Conservation (phyloP, 2,329 filamentous ascomycete genomes). For the Lasiodiplodia sp. region DNA sequence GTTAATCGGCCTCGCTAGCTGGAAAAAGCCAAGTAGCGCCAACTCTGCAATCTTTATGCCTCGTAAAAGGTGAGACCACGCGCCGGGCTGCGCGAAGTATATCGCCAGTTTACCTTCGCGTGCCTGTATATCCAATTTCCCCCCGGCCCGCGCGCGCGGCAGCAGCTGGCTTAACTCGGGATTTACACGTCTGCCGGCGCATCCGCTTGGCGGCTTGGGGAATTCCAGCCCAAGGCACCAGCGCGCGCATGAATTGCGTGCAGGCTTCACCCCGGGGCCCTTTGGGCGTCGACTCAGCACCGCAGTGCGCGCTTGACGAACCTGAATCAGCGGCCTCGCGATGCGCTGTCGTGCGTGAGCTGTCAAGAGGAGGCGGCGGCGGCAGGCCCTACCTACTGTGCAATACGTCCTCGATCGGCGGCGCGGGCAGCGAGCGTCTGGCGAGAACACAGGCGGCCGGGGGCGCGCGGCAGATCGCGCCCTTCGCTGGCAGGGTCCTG, state of each 20-base stretch:
- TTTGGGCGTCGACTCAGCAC: slow-evolving; percentile 28
- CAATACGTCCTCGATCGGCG: slow-evolving; percentile 11
- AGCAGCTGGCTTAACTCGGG: slow-evolving; percentile 18
- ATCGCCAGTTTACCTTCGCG: slow-evolving; percentile 24
- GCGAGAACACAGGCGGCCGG: neutral
- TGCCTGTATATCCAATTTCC: slow-evolving; percentile 28
- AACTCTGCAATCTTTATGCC: slow-evolving; percentile 25
- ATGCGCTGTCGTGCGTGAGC: slow-evolving; percentile 26
- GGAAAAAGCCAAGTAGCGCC: slow-evolving; percentile 6
- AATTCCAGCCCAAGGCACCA: slow-evolving; percentile 30
- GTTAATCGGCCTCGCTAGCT: slow-evolving; percentile 17
- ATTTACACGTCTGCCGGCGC: slow-evolving; percentile 25
- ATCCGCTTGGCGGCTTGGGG: slow-evolving; percentile 28
- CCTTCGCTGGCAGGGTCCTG: slow-evolving; percentile 19
- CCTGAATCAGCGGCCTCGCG: slow-evolving; percentile 26
- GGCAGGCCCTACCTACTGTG: slow-evolving; percentile 8
- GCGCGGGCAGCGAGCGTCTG: neutral
- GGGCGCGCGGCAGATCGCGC: slow-evolving; percentile 16
- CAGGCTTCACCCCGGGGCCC: slow-evolving; percentile 18
- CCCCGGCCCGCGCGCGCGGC: slow-evolving; percentile 21
- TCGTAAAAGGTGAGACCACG: slow-evolving; percentile 20
- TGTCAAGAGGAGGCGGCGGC: slow-evolving; percentile 14
- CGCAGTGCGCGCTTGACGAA: slow-evolving; percentile 25
- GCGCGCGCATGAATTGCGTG: slow-evolving; percentile 13
- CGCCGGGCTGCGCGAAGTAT: slow-evolving; percentile 23